These are phyloP conservation scores for Apiospora rasikravindrae DNA, from an alignment of 2,329 filamentous ascomycete genomes.

Conservation along the genomic window DNA sequence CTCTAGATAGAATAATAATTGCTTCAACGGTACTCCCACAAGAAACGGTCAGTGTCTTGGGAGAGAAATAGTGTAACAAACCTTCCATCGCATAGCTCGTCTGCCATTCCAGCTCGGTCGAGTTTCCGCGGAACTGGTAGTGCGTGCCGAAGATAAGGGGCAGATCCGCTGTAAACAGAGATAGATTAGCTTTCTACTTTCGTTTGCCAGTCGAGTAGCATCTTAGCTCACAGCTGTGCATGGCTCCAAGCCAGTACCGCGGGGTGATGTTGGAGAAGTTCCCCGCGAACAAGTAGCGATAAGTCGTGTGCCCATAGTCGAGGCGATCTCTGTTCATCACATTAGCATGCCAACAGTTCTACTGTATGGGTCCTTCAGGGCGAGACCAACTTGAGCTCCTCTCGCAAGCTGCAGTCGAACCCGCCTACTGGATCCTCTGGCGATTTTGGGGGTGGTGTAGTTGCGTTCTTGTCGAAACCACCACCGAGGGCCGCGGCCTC, in stretches of 20 bases:
- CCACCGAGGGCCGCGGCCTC: conserved; percentile 31
- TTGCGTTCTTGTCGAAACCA: not conserved
- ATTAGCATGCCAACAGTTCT: not conserved
- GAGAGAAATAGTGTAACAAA: conserved; percentile 21
- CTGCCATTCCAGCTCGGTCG: conserved; percentile 38
- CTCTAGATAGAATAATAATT: not conserved
- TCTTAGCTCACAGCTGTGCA: conserved; percentile 32
- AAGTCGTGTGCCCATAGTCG: conserved; percentile 31
- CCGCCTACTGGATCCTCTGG: conserved; percentile 20
- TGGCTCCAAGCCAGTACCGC: conserved; percentile 39
- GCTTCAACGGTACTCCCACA: no score
- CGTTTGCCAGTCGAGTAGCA: not conserved
- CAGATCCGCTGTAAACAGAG: conserved; percentile 31
- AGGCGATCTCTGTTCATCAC: not conserved
- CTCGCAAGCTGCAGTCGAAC: conserved; percentile 14
- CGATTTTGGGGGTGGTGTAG: not conserved
- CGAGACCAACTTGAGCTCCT: not conserved
- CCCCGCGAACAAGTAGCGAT: conserved; percentile 43
- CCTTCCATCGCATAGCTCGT: conserved; percentile 36
- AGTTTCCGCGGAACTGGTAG: conserved; percentile 35
- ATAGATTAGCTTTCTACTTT: not conserved
- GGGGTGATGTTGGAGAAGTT: conserved; percentile 44
- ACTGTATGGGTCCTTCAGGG: not conserved
- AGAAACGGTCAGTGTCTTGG: not conserved
- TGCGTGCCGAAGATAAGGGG: conserved; percentile 40